Evolutionary conservation across 163 green algal genomes (phyloP).

Genomic region (Picocystis sp.): DNA sequence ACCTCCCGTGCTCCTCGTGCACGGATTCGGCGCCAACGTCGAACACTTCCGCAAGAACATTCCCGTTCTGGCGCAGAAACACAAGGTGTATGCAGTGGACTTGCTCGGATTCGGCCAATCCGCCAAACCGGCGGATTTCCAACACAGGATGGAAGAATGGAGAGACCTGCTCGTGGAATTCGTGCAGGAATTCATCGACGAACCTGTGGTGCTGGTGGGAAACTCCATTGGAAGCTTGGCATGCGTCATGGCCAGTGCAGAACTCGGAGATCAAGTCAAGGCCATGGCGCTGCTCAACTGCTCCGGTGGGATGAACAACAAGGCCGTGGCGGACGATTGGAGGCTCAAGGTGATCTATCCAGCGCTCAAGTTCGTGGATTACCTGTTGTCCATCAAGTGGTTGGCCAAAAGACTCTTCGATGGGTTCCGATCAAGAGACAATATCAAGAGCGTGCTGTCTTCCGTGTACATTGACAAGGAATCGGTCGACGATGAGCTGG

Average conservation of each 20-base stretch:
- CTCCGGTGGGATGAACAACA: conserved; percentile 41
- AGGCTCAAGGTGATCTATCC: conserved; percentile 46
- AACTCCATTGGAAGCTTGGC: conserved; percentile 40
- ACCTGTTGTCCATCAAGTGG: conserved; percentile 38
- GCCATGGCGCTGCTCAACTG: conserved; percentile 53
- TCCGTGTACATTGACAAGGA: conserved; percentile 40
- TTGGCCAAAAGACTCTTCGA: conserved; percentile 38
- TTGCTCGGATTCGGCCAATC: conserved; percentile 56
- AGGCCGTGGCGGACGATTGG: conserved; percentile 40
- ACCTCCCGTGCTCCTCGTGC: conserved; percentile 45
- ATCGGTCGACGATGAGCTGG: conserved; percentile 51
- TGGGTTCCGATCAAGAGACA: conserved; percentile 24
- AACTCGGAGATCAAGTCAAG: conserved; percentile 1
- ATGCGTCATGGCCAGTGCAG: conserved; percentile 20
- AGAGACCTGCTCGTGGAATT: conserved; percentile 52
- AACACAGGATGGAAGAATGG: conserved; percentile 60
- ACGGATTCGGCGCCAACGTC: conserved; percentile 54
- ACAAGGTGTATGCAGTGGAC: conserved; percentile 59
- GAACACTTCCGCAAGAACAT: conserved; percentile 48
- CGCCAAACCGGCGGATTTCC: conserved; percentile 39
- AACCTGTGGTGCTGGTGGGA: conserved; percentile 34
- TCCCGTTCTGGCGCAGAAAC: conserved; percentile 23
- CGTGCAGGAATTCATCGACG: conserved; percentile 28
- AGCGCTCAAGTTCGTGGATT: conserved; percentile 56
- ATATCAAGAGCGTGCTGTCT: conserved; percentile 24